Base-by-base conservation (phyloP, 495 filamentous ascomycete species). In the Tetracladium setigerum region DNA sequence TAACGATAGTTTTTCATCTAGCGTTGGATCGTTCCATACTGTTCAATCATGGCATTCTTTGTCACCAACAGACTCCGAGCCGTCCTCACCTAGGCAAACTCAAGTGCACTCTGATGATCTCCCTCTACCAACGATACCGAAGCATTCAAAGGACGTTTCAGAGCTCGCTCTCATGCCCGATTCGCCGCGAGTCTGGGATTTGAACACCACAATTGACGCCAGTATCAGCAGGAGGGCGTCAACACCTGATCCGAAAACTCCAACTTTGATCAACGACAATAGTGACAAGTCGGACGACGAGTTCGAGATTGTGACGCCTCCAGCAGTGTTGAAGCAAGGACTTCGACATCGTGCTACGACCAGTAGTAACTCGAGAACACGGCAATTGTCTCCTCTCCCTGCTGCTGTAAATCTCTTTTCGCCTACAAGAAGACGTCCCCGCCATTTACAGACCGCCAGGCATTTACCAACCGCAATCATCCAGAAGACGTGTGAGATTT, bases 381-480 rank as follows among this genome's bases (percentile, higher is more conserved):
- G 79, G 19, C 73, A 76, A 31, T 67, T 84, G n/a, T 87, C 86
- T 5, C 84, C 86, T 0, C 70, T 89, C 50, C 83, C 84, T 9
- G 67, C 82, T 2, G 66, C 78, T 6, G 81, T 81, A 2, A 79
- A 83, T 40, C 65, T 89, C 14, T 80, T 83, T 54, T 67, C 71
- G 24, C 74, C 82, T n/a, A 62, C 55, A n/a, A 67, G 44, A 38
- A 49, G 62, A 38, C 44, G 44, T 9, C 51, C 54, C 16, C 54
- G 61, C 11, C 61, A 57, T 5, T 56, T 74, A 1, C 62, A 61
- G 35, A 61, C 62, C 13, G 59, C 70, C 36, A 66, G 76, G 41
- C 71, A 79, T 30, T 69, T 89, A 18, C 79, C 86, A 1, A 68
- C 76, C 9, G 76, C 78, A 0, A 73, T 95, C 18, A 68, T 94